Conservation (phyloP, 495 filamentous ascomycete genomes). For the Parmelia sp. region DNA sequence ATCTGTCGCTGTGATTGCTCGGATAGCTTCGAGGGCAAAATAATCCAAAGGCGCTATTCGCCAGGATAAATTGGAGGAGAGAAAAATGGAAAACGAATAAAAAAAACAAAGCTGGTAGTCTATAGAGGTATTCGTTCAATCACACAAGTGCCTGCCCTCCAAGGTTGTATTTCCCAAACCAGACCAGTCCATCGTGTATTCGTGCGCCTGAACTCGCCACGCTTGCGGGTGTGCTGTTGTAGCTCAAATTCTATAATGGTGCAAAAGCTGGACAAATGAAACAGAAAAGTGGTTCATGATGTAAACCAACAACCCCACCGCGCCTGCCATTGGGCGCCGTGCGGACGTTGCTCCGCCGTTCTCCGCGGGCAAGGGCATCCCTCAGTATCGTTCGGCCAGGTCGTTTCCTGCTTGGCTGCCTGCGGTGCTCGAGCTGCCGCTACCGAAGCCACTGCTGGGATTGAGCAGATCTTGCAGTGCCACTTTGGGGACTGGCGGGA, state of each 20-base stretch:
- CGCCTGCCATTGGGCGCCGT: neutral
- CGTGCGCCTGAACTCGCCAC: neutral
- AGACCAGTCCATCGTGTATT: neutral
- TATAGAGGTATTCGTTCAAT: constrained; percentile 7
- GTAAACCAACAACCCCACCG: neutral
- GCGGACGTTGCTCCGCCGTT: neutral
- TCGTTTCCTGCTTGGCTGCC: constrained; percentile 40
- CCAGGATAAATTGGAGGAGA: neutral
- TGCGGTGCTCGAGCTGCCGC: constrained; percentile 46
- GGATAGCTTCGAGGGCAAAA: neutral
- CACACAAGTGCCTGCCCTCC: neutral
- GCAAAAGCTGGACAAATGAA: constrained; percentile 1
- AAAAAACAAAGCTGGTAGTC: neutral
- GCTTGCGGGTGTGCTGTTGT: neutral
- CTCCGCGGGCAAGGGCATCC: neutral
- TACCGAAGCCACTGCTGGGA: constrained; percentile 54
- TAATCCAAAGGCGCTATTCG: neutral
- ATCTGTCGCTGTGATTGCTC: neutral
- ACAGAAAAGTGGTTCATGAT: neutral
- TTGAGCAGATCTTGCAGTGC: constrained; percentile 82
- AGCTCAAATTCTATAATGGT: neutral
- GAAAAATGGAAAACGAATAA: neutral
- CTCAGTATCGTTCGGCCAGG: constrained; percentile 24
- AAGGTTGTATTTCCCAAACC: neutral
- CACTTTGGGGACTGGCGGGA: constrained; percentile 82